Base-by-base conservation (phyloP, 495 filamentous ascomycete species). In the Stereocaulon alpinum region DNA sequence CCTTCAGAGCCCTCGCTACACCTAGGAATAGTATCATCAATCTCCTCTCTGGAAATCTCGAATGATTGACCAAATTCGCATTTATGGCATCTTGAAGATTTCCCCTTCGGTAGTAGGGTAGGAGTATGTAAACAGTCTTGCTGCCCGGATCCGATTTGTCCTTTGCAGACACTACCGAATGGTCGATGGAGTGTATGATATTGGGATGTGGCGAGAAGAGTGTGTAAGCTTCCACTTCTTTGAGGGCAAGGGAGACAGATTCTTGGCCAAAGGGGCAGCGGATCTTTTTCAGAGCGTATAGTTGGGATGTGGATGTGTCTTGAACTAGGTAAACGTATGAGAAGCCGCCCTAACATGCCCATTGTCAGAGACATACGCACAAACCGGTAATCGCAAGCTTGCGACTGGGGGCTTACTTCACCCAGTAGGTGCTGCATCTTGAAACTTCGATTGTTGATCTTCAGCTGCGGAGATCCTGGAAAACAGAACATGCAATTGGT, bases 81-180 rank as follows among this genome's bases (percentile, higher is more conserved):
- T 98, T 98, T 76, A 98, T 96, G 45, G 92, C 86, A 73, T 98
- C 93, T 70, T 98, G 93, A 30, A 98, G 78, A 66, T 98, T 98
- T 20, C 93, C 93, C 43, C 93, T 77, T 61, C 89, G 80, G 72
- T 95, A 98, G 71, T 97, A 98, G 7, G 93, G 93, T 17, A 98
- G 80, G 32, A 98, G 74, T 61, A 98, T 94, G 67, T 97, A 97
- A 22, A 97, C 93, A 1, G 91, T 97, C 74, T 98, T 97, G 53
- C 82, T 83, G 34, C 79, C 81, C 0, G 81, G 73, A 40, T 83
- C 81, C 4, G 76, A 76, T 27, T 72, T 75, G 63, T 80, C 78
- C 5, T 74, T 77, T 64, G 86, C 82, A 17, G 77, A 78, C 12
- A 78, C 77, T 54, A 89, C 81, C 61, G 78, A 80, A 72, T 96